Base-by-base conservation (phyloP, 371 early-diverging fungal species). In the Mortierella polycephala region DNA sequence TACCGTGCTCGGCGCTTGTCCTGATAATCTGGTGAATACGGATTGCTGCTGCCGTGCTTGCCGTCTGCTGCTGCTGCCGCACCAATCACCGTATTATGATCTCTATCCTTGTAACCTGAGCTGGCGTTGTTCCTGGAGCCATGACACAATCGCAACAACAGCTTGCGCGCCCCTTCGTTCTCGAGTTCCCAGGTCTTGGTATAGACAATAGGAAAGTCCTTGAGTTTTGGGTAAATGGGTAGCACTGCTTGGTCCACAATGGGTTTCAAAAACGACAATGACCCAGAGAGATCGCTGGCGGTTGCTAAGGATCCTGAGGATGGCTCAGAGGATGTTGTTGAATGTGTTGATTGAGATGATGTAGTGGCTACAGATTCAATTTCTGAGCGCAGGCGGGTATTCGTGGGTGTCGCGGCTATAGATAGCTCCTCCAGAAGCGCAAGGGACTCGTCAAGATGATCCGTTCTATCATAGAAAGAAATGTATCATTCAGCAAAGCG, bases 141-240 rank as follows among this genome's bases (percentile, higher is more conserved):
- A 9, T 69, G 64, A 58, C 86, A 88, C 11, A 90, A 71, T 5
- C 71, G 56, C 23, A 85, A 41, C 23, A 90, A 60, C 6, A 82
- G 62, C 20, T 70, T 71, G 18, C 80, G 82, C 0, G 83, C 76
- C 16, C 83, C 83, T 12, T 82, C 75, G 54, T 89, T 83, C 69
- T 87, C 87, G 40, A 89, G 62, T 51, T 87, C 86, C 67, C 88
- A 83, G 37, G 86, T 85, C 69, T 87, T 87, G 62, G 85, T 86
- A 57, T 87, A 87, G 21, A 85, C 70, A 2, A 85, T 71, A 30
- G 79, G 76, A 54, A 90, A 74, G 16, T 88, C 83, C 20, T 79
- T 80, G 23, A 87, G 69, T n/a, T 52, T 57, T 61, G 45, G 84
- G 83, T 70, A 75, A 56, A 58, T 81, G n/a, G 60, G 76, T 50